A percentile compares a stretch with the other conserved stretches of the same genome.
Evolutionary conservation across 768 basidiomycete species (phyloP).

Genomic region (Russula ochroleuca): DNA sequence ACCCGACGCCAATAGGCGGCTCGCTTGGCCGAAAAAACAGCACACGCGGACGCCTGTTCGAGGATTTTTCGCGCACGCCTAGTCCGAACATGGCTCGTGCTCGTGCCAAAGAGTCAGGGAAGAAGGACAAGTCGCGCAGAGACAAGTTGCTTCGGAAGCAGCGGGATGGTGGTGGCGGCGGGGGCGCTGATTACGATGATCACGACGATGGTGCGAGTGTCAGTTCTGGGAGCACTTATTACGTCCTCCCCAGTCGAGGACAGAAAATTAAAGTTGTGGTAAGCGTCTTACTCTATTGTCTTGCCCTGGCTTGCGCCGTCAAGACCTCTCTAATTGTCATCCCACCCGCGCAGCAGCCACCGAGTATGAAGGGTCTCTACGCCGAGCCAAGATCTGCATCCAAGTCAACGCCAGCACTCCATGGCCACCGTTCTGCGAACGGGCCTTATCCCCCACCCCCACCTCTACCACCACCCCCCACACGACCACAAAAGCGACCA

Average conservation of each 20-base stretch:
- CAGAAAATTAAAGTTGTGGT: slow-evolving; percentile 74
- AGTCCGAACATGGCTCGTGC: slow-evolving; percentile 14
- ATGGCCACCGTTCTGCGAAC: slow-evolving; percentile 13
- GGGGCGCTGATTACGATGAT: slow-evolving; percentile 27
- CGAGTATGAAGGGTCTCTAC: slow-evolving; percentile 15
- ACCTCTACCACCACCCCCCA: slow-evolving; percentile 2
- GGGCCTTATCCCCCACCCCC: not conserved
- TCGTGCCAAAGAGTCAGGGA: slow-evolving; percentile 8
- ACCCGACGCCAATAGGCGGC: slow-evolving; percentile 23
- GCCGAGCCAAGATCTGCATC: slow-evolving; percentile 21
- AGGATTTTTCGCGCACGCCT: slow-evolving; percentile 26
- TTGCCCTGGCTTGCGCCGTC: not conserved
- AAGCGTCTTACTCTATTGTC: slow-evolving; percentile 36
- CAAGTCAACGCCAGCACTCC: slow-evolving; percentile 18
- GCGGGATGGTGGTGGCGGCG: not conserved
- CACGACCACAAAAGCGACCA: slow-evolving; percentile 24
- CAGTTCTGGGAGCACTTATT: slow-evolving; percentile 68
- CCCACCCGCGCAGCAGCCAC: slow-evolving; percentile 7
- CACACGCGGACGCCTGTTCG: slow-evolving; percentile 20
- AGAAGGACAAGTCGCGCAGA: slow-evolving; percentile 13
- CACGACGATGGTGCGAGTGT: slow-evolving; percentile 43
- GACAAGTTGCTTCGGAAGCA: slow-evolving; percentile 6
- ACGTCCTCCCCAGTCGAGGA: slow-evolving; percentile 64
- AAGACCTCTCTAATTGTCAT: not conserved
- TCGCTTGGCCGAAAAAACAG: slow-evolving; percentile 14